phyloP scores from a whole-genome alignment of 192 early-diverging fungal species.

The Rhizoclosmatium sp. region DNA sequence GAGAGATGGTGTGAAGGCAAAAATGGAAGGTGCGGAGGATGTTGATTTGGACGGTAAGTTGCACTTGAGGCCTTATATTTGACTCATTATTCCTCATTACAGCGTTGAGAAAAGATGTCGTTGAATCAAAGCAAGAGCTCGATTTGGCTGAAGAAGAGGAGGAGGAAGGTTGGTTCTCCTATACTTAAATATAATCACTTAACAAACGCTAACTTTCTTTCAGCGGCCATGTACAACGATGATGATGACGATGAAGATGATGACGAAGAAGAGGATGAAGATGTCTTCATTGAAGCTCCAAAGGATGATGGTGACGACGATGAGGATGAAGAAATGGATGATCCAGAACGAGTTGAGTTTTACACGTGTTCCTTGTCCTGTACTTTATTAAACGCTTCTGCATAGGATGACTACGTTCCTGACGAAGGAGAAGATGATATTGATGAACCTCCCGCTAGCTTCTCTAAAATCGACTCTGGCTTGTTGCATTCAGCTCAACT shows the following conservation, averaged over 20 bases:
- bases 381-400: background rate
- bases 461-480: conserved; percentile 40
- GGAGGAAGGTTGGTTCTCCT: background rate
- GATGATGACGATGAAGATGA: conserved; percentile 32
- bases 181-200: background rate
- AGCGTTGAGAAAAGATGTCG: conserved; percentile 30
- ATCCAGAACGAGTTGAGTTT: background rate
- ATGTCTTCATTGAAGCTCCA: background rate
- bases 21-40: background rate
- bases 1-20: conserved; percentile 12
- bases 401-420: conserved; percentile 32
- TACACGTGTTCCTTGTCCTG: background rate
- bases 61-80: background rate
- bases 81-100: background rate
- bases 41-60: conserved; percentile 29
- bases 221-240: background rate
- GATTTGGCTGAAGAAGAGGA: conserved; percentile 31
- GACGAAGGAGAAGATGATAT: conserved; percentile 33
- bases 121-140: conserved; percentile 7
- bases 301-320: conserved; percentile 29
- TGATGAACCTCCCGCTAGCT: conserved; percentile 39
- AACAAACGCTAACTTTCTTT: background rate
- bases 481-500: conserved; percentile 6
- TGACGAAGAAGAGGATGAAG: conserved; percentile 2
- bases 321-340: conserved; percentile 35